Evolutionary conservation across 441 rosid genomes (phyloP).

Genomic region (Syzygium malaccense): DNA sequence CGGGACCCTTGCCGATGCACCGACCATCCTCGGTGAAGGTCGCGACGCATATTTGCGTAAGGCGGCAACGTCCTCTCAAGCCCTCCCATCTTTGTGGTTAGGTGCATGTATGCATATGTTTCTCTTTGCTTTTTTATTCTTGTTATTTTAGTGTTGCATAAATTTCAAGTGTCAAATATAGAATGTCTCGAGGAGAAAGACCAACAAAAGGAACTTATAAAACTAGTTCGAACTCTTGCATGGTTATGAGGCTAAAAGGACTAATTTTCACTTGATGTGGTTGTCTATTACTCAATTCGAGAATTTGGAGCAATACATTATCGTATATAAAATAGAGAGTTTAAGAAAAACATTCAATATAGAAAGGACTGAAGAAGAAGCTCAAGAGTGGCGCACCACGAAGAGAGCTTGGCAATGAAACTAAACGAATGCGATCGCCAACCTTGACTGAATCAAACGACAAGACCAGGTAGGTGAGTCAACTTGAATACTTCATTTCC

Average conservation of each 20-base stretch:
- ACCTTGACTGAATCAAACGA: not conserved
- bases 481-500: not conserved
- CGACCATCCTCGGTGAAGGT: no score
- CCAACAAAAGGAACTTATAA: not conserved
- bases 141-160: not conserved
- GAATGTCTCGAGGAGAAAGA: not conserved
- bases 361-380: not conserved
- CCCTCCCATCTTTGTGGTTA: not conserved
- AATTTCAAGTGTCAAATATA: not conserved
- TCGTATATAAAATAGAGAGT: not conserved
- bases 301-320: not conserved
- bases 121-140: not conserved
- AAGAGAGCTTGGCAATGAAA: not conserved
- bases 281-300: not conserved
- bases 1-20: no score
- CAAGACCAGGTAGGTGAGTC: rapidly evolving
- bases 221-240: not conserved
- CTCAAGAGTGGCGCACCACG: not conserved
- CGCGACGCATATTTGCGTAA: no score
- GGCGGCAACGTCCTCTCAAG: not conserved
- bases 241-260: rapidly evolving
- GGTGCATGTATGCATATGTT: not conserved
- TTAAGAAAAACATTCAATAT: not conserved
- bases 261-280: not conserved
- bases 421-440: not conserved